Evolutionary conservation across 306 rosid genomes (phyloP).

Genomic region (Vigna mungo): DNA sequence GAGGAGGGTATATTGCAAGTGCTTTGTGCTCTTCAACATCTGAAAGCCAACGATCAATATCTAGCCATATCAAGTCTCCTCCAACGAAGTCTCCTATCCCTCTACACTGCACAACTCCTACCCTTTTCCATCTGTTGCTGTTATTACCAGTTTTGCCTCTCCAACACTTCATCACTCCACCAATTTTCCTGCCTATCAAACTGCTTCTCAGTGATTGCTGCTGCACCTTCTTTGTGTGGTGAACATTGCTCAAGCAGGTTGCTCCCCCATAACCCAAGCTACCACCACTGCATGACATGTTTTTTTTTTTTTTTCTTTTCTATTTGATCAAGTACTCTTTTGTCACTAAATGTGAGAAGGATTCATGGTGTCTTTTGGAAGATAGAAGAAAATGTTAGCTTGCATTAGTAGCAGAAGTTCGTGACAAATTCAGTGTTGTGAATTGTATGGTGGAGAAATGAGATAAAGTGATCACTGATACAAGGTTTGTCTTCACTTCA

Average conservation of each 20-base stretch:
- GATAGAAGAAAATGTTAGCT: conserved; percentile 8
- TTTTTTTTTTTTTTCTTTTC: conserved; percentile 52
- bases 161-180: conserved; percentile 26
- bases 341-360: conserved; percentile 31
- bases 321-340: not conserved
- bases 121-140: conserved; percentile 46
- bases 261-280: conserved; percentile 60
- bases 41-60: conserved; percentile 81
- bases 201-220: conserved; percentile 28
- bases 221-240: conserved; percentile 25
- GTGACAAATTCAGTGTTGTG: conserved; percentile 5
- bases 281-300: conserved; percentile 58
- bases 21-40: conserved; percentile 98
- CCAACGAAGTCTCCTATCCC: conserved; percentile 82
- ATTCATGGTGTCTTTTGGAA: conserved; percentile 6
- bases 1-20: conserved; percentile 89
- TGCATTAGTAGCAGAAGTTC: not conserved
- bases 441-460: conserved; percentile 76
- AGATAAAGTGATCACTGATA: conserved; percentile 59
- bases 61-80: conserved; percentile 76
- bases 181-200: conserved; percentile 2
- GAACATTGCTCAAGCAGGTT: conserved; percentile 42
- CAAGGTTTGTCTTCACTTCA: conserved; percentile 38
- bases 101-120: conserved; percentile 57
- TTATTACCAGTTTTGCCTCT: conserved; percentile 40